Base-by-base conservation (phyloP, 139 green algal genomes). In the Coelastrella sp. region DNA sequence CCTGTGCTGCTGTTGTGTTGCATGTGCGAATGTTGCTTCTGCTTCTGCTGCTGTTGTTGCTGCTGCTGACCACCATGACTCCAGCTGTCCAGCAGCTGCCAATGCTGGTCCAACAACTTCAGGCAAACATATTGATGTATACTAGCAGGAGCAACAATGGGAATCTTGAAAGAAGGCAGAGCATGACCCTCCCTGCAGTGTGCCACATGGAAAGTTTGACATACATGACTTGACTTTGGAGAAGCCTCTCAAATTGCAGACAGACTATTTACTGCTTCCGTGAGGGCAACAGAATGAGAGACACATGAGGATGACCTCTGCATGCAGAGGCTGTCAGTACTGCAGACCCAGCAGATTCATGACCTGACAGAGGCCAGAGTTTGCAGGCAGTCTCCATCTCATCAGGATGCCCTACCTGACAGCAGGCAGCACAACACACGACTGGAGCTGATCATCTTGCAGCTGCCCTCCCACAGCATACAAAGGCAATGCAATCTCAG, bases 401-500 rank as follows among this genome's bases (percentile, higher is more conserved):
- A 49, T 7, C 68, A 24, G 68, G 17, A 19, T 27, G 17, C 19
- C 74, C 8, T 19, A 92, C 84, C 82, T 90, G 35, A 68, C 59
- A 82, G 80, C 35, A 7, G 72, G 79, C 79, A 91, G 20, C 14
- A 82, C 85, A 68, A 81, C 76, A 22, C 78, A 74, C 6, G 85
- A 49, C 11, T 59, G 22, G 24, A 92, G 24, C 61, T 78, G 24
- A 35, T 57, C 68, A 11, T 63, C 68, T 25, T 87, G 6, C 68
- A 91, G 72, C 79, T 79, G 56, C 7, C 88, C 72, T 27, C 88
- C 82, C 1, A 59, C 78, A 70, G 87, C 87, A 87, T 14, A 87
- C 6, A 91, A 85, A 10, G 56, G 61, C 22, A 87, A 35, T 19
- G 87, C 78, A 58, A 92, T 75, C n/a, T 92, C 87, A 20, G 93